Conservation (phyloP, 805 yeast species). For the Lipomyces sp. region DNA sequence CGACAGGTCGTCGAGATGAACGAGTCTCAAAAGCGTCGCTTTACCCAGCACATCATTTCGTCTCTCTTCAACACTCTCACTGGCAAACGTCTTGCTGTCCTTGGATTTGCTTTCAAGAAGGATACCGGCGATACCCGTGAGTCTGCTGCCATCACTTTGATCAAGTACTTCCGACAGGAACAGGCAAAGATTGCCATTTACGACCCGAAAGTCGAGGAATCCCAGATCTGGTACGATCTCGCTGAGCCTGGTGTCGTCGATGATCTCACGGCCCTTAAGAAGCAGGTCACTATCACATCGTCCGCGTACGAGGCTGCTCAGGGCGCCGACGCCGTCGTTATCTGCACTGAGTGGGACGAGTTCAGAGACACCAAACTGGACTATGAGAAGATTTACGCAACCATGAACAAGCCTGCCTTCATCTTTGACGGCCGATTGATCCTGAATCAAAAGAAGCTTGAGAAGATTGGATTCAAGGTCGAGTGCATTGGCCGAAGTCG, state of each 20-base stretch:
- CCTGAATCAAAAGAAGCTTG: conserved; percentile 39
- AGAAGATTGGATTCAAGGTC: conserved; percentile 42
- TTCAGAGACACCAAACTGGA: conserved; percentile 41
- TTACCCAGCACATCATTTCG: conserved; percentile 41
- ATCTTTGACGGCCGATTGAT: conserved; percentile 42
- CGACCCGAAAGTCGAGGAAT: conserved; percentile 44
- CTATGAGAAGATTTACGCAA: conserved; percentile 40
- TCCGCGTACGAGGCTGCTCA: conserved; percentile 43
- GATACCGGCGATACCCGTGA: conserved; percentile 45
- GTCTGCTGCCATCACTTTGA: conserved; percentile 43
- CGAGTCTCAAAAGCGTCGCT: conserved; percentile 43
- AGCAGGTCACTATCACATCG: conserved; percentile 37
- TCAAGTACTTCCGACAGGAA: conserved; percentile 41
- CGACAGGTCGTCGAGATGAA: conserved; percentile 44
- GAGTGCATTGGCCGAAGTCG: conserved; percentile 41
- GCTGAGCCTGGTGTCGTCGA: conserved; percentile 37
- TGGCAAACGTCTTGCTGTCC: conserved; percentile 42
- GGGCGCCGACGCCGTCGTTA: conserved; percentile 42
- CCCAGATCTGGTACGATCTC: conserved; percentile 42
- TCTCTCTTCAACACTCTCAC: conserved; percentile 43
- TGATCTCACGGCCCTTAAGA: conserved; percentile 32
- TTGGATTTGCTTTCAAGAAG: conserved; percentile 45
- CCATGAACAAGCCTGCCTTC: conserved; percentile 44
- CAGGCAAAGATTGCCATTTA: conserved; percentile 42
- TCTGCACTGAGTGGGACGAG: conserved; percentile 45